Base-by-base conservation (phyloP, 108 stramenopile genomes). In the Nannochloropsis oceanica region DNA sequence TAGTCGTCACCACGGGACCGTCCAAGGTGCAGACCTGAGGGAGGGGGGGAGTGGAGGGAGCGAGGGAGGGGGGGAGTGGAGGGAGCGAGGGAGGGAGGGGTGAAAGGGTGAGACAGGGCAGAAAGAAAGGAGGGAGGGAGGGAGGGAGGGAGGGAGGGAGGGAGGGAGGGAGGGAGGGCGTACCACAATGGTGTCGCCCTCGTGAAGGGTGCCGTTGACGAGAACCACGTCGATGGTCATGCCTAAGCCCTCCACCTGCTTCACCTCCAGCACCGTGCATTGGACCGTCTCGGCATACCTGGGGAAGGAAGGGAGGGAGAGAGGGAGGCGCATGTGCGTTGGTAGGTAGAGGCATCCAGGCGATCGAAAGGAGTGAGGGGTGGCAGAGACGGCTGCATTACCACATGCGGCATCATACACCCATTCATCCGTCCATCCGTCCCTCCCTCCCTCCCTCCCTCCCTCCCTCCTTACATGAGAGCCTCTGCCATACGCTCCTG, bases 221-320 rank as follows among this genome's bases (percentile, higher is more conserved):
- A 99, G 94, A 83, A 97, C 92, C 50, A 96, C 94, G 92, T 99
- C 99, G 13, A 99, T 94, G 22, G 99, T 98, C 94, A 95, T 97
- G 73, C 99, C 99, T 43, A 99, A 92, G 44, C 99, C 99, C 88
- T 98, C 97, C 84, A 99, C 97, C 25, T 93, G 95, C 93, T 99
- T 99, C 42, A 99, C 99, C 88, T 99, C 99, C 83, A 99, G 89
- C 25, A 98, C 98, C 24, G 98, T 98, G 84, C 93, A 93, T 91
- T 98, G 95, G 82, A 97, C 91, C 82, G 94, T 96, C 27, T 93
- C 12, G 13, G 18, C 50, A 50, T 50, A 50, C 50, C 50, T 50
- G 18, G 50, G 50, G 50, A 50, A 50, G 50, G 50, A 50, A 50
- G 84, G 46, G 80, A 84, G 59, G 12, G 87, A 84, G 80, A 87